Percentiles rank a stretch among this genome's conserved stretches.
phyloP scores from a whole-genome alignment of 768 basidiomycete genomes.

The Mycena galericulata region DNA sequence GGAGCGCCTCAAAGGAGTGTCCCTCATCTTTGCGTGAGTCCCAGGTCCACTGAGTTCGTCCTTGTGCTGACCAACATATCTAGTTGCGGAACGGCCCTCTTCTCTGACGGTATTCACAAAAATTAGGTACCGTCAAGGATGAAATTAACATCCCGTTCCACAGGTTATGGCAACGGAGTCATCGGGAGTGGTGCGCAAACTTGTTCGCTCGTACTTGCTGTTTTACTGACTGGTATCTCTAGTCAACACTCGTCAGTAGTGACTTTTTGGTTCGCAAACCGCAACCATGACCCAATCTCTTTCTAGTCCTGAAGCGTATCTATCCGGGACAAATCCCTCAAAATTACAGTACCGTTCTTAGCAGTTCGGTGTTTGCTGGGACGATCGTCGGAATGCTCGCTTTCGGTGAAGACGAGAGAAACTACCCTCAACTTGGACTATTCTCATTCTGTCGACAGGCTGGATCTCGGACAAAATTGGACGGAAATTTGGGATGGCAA shows the following conservation, averaged over 20 bases:
- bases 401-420: conserved; percentile 64
- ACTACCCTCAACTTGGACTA: conserved; percentile 2
- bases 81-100: conserved; percentile 89
- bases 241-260: conserved; percentile 76
- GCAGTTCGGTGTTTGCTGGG: conserved; percentile 84
- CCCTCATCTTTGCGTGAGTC: conserved; percentile 89
- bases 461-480: conserved; percentile 90
- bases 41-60: background rate
- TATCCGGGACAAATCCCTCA: conserved; percentile 67
- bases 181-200: conserved; percentile 76
- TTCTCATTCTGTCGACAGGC: conserved; percentile 43
- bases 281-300: background rate
- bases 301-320: conserved; percentile 73
- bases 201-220: background rate
- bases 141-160: conserved; percentile 11
- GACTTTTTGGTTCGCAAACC: background rate
- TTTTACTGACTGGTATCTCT: background rate
- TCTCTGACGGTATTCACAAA: conserved; percentile 76
- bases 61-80: conserved; percentile 5
- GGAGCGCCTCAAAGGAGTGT: conserved; percentile 65
- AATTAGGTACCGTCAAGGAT: background rate
- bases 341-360: conserved; percentile 73
- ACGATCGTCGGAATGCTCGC: conserved; percentile 87
- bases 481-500: conserved; percentile 89
- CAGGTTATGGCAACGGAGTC: conserved; percentile 85